Evolutionary conservation across 2,329 filamentous ascomycete species (phyloP), one percentile per base, ranked within the genome.

Genomic region (Trichoderma atroviride): DNA sequence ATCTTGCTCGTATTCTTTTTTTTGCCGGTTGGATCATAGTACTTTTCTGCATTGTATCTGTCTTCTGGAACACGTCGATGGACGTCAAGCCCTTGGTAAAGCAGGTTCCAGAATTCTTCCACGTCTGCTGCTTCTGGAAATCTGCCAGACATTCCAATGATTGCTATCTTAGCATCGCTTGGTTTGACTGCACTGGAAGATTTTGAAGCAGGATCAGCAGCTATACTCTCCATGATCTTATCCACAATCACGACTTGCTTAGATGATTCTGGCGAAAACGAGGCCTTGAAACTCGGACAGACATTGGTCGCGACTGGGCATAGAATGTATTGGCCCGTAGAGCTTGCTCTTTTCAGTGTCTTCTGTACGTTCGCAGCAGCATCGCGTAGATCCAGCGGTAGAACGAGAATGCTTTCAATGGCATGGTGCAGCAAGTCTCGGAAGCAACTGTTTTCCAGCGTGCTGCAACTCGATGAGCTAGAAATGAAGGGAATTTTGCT

Each of bases 1-100:
- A 90, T 90, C 73, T 90, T 86, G 40, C 86, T 89, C 63, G 91
- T 91, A 78, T 92, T 92, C 76, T 88, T 88, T 43, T 82, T 84
- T 75, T 91, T 90, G 10, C 89, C 89, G 1, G 88, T 88, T 4
- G 89, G 85, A 73, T 93, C 90, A 71, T 85, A 89, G 75, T 93
- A 90, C 9, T 86, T 85, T 61, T 89, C 84, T 35, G 88, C 86
- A 71, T 92, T 88, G 79, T 92, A 93, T 0, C 90, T 85, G 71
- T 92, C 88, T 9, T 84, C 76, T 0, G 90, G 90, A 16, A 91
- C 82, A 68, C 84, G 83, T 53, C 84, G 82, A 75, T 91, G 88
- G 19, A 91, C 89, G 76, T 92, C 90, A 0, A 89, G 83, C 14
- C 90, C 91, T 73, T 88, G 85, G 73, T 87, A 84, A 9, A 93